phyloP scores from a whole-genome alignment of 441 rosid genomes.

The Raphanus hybrid region DNA sequence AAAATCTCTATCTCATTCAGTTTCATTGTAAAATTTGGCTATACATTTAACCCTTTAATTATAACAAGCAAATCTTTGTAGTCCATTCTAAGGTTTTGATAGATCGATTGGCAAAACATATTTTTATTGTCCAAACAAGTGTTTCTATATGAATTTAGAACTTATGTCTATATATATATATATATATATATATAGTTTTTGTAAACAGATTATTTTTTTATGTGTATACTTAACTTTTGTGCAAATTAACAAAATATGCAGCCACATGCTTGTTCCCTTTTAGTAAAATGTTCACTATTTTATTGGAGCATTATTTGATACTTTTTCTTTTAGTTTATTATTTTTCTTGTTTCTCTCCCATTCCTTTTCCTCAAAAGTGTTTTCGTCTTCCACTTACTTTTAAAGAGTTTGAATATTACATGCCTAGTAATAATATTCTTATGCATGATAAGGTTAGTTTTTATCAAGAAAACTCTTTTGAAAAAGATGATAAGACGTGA shows the following conservation, averaged over 20 bases:
- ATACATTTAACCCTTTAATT: too few relatives aligned
- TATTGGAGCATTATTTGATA: constrained; percentile 32
- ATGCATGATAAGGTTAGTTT: constrained; percentile 16
- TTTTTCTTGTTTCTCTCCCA: neutral
- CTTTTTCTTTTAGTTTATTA: constrained; percentile 17
- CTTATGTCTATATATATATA: neutral
- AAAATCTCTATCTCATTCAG: too few relatives aligned
- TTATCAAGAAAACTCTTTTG: constrained; percentile 16
- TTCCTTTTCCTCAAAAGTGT: constrained; percentile 26
- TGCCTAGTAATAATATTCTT: constrained; percentile 27
- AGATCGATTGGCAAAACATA: neutral
- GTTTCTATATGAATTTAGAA: neutral
- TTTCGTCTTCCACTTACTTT: constrained; percentile 34
- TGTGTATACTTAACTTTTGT: constrained; percentile 9
- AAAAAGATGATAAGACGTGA: constrained; percentile 40
- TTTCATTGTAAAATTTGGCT: too few relatives aligned
- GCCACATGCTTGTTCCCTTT: constrained; percentile 38
- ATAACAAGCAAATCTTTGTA: too few relatives aligned
- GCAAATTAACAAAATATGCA: constrained; percentile 29
- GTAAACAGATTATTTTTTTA: neutral
- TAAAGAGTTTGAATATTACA: constrained; percentile 20
- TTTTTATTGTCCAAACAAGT: neutral
- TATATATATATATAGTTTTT: neutral
- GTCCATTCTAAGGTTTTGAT: too few relatives aligned
- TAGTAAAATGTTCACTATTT: constrained; percentile 28